phyloP scores from a whole-genome alignment of 345 rosid genomes.

The Conringia planisiliqua region DNA sequence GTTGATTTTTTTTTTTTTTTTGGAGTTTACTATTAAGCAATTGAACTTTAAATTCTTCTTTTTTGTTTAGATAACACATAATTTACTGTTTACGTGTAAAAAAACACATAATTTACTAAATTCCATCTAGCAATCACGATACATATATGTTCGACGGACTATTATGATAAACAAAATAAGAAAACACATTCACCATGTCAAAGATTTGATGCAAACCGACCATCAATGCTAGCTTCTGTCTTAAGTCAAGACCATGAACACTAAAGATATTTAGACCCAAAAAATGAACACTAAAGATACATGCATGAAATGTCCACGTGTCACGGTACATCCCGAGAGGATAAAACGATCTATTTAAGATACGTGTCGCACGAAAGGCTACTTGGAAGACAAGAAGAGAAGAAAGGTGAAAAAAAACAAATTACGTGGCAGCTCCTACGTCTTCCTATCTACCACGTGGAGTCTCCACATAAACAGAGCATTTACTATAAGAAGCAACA shows the following conservation, averaged over 20 bases:
- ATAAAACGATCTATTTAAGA: neutral
- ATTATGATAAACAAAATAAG: neutral
- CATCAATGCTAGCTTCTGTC: neutral
- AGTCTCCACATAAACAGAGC: neutral
- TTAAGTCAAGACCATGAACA: neutral
- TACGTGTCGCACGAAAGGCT: slow-evolving; percentile 4
- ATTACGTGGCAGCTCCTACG: slow-evolving; percentile 25
- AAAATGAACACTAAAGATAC: neutral
- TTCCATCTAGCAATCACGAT: too few relatives aligned
- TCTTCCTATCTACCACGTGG: slow-evolving; percentile 18
- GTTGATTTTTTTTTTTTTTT: too few relatives aligned
- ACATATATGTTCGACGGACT: too few relatives aligned
- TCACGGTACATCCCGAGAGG: neutral
- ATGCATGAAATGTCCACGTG: slow-evolving; percentile 26
- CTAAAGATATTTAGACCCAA: too few relatives aligned
- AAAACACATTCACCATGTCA: neutral
- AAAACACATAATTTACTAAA: too few relatives aligned
- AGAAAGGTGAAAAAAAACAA: neutral
- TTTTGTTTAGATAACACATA: too few relatives aligned
- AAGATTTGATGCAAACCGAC: neutral
- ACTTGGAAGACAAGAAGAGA: neutral
- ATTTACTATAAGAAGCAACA: slow-evolving; percentile 22
- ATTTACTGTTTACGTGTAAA: too few relatives aligned
- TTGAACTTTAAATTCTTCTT: neutral
- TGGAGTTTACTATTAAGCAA: too few relatives aligned